These are phyloP conservation scores for Gremmenia infestans DNA, from an alignment of 2,329 filamentous ascomycete genomes.

Conservation along the genomic window DNA sequence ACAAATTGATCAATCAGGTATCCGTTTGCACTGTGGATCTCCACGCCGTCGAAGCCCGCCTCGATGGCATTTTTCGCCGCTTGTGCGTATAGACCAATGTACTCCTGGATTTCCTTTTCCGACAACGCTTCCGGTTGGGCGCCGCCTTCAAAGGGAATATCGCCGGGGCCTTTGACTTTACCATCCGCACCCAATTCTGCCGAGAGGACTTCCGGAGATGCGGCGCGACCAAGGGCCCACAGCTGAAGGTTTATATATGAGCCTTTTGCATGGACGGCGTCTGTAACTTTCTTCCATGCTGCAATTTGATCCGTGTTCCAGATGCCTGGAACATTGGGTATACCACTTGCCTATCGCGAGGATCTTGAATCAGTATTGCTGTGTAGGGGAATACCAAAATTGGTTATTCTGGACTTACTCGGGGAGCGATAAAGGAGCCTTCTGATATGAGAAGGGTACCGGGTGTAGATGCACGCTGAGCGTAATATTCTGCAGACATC, in stretches of 20 bases:
- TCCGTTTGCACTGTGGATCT: conserved; percentile 25
- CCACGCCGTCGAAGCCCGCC: conserved; percentile 27
- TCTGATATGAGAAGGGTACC: conserved; percentile 55
- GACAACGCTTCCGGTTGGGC: conserved; percentile 5
- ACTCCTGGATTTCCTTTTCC: conserved; percentile 11
- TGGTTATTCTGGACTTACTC: conserved; percentile 16
- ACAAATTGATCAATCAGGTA: conserved; percentile 28
- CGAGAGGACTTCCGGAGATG: conserved; percentile 24
- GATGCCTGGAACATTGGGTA: conserved; percentile 51
- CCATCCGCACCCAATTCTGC: too few species aligned
- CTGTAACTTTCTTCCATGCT: conserved; percentile 55
- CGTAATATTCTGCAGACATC: conserved; percentile 46
- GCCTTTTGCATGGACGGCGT: conserved; percentile 57
- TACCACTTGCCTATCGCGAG: conserved; percentile 35
- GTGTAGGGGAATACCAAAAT: too few species aligned
- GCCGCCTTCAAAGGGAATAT: conserved; percentile 11
- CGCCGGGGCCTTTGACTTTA: conserved; percentile 14
- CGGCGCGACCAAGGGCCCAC: conserved; percentile 55
- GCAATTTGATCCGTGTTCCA: conserved; percentile 50
- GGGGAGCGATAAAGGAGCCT: conserved; percentile 47
- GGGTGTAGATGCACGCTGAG: conserved; percentile 43
- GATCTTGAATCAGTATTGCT: too few species aligned
- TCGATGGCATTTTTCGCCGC: conserved; percentile 21
- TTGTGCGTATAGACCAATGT: conserved; percentile 17
- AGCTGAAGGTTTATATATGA: conserved; percentile 58